Evolutionary conservation across 176 grass and related monocot species (phyloP), one percentile per base, ranked within the genome.

Genomic region (Pharus latifolius): DNA sequence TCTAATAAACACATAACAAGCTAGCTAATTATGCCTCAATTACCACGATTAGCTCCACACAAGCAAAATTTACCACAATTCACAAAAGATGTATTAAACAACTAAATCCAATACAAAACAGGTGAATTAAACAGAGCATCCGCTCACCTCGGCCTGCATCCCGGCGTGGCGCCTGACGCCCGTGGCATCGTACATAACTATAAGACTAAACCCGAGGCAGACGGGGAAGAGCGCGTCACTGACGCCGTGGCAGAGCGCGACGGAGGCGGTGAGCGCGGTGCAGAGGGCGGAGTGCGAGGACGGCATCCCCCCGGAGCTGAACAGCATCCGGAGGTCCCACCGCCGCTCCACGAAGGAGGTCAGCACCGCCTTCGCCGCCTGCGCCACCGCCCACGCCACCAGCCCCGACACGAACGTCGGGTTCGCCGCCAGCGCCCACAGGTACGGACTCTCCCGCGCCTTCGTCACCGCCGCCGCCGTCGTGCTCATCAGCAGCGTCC

Each of bases 161-260:
- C 95, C 95, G 4, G 90, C 95, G 56, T 98, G 95, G 46, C 95
- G 87, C 74, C 95, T 80, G 65, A 98, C 95, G 24, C 95, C 95
- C 11, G 81, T 86, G 3, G 95, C 95, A 77, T 98, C 95, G 19
- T 98, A 98, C 95, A 98, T 98, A 15, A 98, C 95, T 2, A 98
- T 98, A 0, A 88, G 88, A 28, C 75, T 98, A 25, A 98, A 98
- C 5, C 95, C 89, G 11, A 98, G 82, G 44, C 95, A 98, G 0
- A 98, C 95, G 16, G 95, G 95, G 77, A 98, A 98, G 57, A 98
- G 78, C 26, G 90, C 77, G 52, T 98, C 95, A 15, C 82, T 44
- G 38, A 93, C 84, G 16, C 95, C 95, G 73, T 98, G 95, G 81
- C 90, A 91, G 49, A 98, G 82, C 14, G 90, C 95, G 56, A 98